Base-by-base conservation (phyloP, 1,284 basidiomycete genomes). In the Puccinia hordei region DNA sequence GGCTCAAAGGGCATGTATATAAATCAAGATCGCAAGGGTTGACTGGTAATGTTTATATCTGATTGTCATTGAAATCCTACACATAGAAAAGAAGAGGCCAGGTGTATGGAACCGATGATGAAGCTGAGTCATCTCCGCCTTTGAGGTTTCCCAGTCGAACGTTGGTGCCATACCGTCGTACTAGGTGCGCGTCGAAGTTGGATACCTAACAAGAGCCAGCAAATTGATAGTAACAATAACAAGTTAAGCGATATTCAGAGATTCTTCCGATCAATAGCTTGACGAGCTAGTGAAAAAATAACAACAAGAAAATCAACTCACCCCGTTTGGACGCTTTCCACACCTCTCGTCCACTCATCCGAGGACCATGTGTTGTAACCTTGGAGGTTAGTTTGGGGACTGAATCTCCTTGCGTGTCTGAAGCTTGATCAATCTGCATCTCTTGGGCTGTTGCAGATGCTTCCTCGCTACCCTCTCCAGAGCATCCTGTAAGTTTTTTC, bases 311-410 rank as follows among this genome's bases (percentile, higher is more conserved):
- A 41, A 41, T 41, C 38, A 24, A 71, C 68, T 38, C 5, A 75
- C 73, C 73, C 63, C 59, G 55, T 59, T 49, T 75, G 19, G 38
- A 63, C 41, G 73, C 57, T 46, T 75, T 75, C 73, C 73, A 75
- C 10, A 75, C 73, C 41, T 75, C 73, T 61, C 73, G 53, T n/a
- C 73, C 73, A 49, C 73, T 75, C 73, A 75, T 75, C 44, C 73
- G 55, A 33, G 57, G 73, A 12, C 73, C 73, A 49, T 53, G 57
- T 30, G 73, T 75, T 19, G 73, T n/a, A 8, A 75, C 73, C 38
- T 75, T 75, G 35, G 41, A 22, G 15, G 35, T 30, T 15, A 30
- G 51, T 19, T 57, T 59, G 15, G 55, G 24, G 13, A 27, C 13
- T 15, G 41, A 61, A 30, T 53, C 30, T 3, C 44, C 53, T 24